Conservation (phyloP, 2,329 filamentous ascomycete species). For the Scopulariopsis brevicaulis region DNA sequence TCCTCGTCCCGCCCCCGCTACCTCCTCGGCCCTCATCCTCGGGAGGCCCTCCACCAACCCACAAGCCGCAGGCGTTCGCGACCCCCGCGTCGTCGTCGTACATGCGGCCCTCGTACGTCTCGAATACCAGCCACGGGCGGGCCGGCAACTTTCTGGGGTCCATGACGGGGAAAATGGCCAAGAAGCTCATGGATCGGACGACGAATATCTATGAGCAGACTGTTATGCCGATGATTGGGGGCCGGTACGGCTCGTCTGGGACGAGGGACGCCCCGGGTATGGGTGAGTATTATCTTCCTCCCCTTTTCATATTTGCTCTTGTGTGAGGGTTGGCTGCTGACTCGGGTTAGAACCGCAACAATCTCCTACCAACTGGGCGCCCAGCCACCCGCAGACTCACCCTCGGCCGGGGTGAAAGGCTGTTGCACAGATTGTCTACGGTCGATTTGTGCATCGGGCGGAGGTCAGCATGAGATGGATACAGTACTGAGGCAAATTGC, state of each 20-base stretch:
- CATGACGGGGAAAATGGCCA: conserved; percentile 10
- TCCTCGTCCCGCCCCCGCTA: not conserved
- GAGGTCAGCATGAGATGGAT: too few relatives aligned
- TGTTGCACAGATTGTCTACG: too few relatives aligned
- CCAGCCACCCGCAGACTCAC: not conserved
- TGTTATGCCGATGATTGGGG: conserved; percentile 9
- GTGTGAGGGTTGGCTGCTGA: not conserved
- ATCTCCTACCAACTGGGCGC: conserved; percentile 1
- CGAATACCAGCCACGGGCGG: not conserved
- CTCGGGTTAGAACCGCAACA: not conserved
- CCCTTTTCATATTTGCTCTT: not conserved
- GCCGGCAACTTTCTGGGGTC: conserved; percentile 3
- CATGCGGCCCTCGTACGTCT: not conserved
- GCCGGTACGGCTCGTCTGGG: not conserved
- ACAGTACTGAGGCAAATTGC: too few relatives aligned
- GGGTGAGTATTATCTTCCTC: not conserved
- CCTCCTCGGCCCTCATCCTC: not conserved
- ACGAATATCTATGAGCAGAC: conserved; percentile 11
- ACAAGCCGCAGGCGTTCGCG: not conserved
- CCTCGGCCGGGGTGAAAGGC: not conserved
- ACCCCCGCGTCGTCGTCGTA: not conserved
- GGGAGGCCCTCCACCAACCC: not conserved
- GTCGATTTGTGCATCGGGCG: too few relatives aligned
- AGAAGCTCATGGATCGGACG: conserved; percentile 10
- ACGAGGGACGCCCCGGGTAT: not conserved